Base-by-base conservation (phyloP, 805 yeast genomes). In the Candida quercuum region DNA sequence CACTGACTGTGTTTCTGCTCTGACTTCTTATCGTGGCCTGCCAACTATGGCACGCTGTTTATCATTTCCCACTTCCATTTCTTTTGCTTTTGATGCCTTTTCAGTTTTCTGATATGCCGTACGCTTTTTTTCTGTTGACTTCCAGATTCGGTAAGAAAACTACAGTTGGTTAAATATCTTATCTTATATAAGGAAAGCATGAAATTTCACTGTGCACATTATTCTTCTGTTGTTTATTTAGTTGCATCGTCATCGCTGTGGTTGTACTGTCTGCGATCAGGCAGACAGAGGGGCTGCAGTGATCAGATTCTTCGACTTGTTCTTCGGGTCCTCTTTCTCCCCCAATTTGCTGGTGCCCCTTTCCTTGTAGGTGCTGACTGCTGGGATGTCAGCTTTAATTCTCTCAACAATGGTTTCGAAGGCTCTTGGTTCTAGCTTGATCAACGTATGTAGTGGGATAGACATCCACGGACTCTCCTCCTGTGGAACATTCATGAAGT, bases 401-500 rank as follows among this genome's bases (percentile, higher is more conserved):
- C 94, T 72, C 15, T 91, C 83, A 14, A 89, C 98, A 30, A 80
- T 63, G 0, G 99, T 89, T 35, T 81, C 81, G 54, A 86, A 89
- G 0, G 99, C 96, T 40, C 95, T 72, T n/a, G 97, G 96, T 59
- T 93, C 98, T 45, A 93, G 68, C 56, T 87, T 84, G 53, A 93
- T 93, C 58, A 93, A 66, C 0, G 99, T 93, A 57, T 93, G 99
- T 51, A 93, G 67, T 6, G 99, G 99, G 41, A 93, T 94, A 28
- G 94, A 86, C 96, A 93, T 88, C 99, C 99, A 93, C 5, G 99
- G 99, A 41, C 89, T 77, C 59, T 87, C 91, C 52, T 91, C 96
- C 60, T 91, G 98, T 5, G 97, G 96, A 15, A 93, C 95, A 57
- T 93, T 91, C 98, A 93, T 93, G 57, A 89, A 93, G 61, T 93